Conservation (phyloP, 352 stramenopile species). For the Pythium graminicola region DNA sequence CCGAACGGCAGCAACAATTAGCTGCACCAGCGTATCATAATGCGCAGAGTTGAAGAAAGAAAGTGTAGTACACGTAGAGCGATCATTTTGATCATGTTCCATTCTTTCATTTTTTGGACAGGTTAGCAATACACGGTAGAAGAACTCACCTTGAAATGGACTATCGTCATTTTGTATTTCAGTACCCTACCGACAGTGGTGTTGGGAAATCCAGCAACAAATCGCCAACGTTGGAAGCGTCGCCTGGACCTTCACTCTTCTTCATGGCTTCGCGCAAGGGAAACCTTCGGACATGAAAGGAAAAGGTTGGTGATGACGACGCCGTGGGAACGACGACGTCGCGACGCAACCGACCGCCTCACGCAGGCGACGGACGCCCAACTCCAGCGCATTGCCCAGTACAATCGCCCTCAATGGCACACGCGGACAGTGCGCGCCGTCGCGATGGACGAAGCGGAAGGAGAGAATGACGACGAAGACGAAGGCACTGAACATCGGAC, state of each 20-base stretch:
- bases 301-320: constrained; percentile 1
- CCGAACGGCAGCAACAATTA: constrained; percentile 64
- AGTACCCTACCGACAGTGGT: not conserved
- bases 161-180: not conserved
- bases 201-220: not conserved
- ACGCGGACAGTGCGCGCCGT: constrained; percentile 4
- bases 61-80: not conserved
- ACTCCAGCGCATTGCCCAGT: constrained; percentile 21
- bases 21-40: constrained; percentile 50
- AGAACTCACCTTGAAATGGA: not conserved
- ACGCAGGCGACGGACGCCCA: constrained; percentile 17
- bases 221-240: not conserved
- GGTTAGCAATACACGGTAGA: too few species aligned
- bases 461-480: constrained; percentile 3
- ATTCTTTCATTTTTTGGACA: too few species aligned
- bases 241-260: constrained; percentile 8
- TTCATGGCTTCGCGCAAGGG: not conserved
- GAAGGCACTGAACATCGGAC: not conserved
- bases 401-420: constrained; percentile 13
- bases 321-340: not conserved
- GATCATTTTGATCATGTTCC: too few species aligned
- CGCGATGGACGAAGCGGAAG: not conserved
- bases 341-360: constrained; percentile 7
- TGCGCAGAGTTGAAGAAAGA: constrained; percentile 11
- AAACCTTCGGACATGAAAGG: constrained; percentile 3